A percentile compares a stretch with the other conserved stretches of the same genome.
Evolutionary conservation across 2,329 filamentous ascomycete species (phyloP).

Genomic region (Colletotrichum sp.): DNA sequence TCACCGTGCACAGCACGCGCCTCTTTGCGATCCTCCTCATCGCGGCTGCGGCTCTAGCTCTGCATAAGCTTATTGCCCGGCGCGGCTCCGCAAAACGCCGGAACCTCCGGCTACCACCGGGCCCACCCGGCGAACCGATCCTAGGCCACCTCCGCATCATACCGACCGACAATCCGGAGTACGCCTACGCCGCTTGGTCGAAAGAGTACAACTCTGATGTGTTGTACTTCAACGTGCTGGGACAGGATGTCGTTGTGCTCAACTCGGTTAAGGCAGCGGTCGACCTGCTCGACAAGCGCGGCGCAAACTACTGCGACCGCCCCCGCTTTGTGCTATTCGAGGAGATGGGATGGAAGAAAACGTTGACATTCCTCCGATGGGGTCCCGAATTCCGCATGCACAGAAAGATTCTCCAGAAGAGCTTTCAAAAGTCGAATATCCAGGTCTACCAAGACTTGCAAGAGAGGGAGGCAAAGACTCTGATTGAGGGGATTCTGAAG

Average conservation of each 20-base stretch:
- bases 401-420: constrained; percentile 45
- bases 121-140: constrained; percentile 40
- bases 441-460: constrained; percentile 34
- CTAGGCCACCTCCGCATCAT: constrained; percentile 50
- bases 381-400: constrained; percentile 46
- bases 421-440: constrained; percentile 43
- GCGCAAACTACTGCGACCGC: constrained; percentile 48
- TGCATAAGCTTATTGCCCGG: neutral
- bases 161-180: constrained; percentile 36
- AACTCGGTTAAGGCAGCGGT: constrained; percentile 46
- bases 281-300: constrained; percentile 49
- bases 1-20: neutral
- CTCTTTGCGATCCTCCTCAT: constrained; percentile 1
- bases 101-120: constrained; percentile 32
- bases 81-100: neutral
- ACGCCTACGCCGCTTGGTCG: constrained; percentile 33
- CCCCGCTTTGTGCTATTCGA: constrained; percentile 48
- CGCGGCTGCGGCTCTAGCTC: neutral
- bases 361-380: constrained; percentile 48
- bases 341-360: constrained; percentile 50
- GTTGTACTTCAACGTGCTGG: constrained; percentile 32
- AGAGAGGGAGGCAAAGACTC: neutral
- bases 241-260: constrained; percentile 42
- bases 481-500: constrained; percentile 34
- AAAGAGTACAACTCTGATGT: constrained; percentile 56